phyloP scores from a whole-genome alignment of 352 stramenopile species.

The Globisporangium middletonii region DNA sequence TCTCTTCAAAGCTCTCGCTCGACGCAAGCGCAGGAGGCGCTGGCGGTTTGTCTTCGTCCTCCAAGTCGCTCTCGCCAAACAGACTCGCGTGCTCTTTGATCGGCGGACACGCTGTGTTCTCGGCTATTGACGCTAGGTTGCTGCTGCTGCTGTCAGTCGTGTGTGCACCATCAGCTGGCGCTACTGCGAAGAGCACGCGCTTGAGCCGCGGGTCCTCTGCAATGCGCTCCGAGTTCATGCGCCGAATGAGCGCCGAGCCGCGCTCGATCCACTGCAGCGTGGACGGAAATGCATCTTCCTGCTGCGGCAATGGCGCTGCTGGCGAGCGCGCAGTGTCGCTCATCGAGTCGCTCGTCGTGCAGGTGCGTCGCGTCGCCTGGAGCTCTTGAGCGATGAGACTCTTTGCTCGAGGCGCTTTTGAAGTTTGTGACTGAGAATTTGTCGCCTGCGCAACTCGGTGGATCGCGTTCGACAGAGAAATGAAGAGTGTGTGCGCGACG shows the following conservation, averaged over 20 bases:
- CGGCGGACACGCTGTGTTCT: background rate
- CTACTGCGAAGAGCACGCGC: constrained; percentile 41
- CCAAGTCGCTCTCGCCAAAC: constrained; percentile 16
- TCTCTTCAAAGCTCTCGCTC: constrained; percentile 59
- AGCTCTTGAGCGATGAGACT: background rate
- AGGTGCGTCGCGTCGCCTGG: background rate
- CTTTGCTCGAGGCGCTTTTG: background rate
- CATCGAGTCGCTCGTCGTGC: no score
- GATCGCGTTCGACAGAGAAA: background rate
- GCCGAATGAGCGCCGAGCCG: constrained; percentile 74
- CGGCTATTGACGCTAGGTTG: background rate
- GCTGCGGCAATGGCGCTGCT: background rate
- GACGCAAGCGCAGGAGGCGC: constrained; percentile 18
- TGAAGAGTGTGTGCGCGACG: background rate
- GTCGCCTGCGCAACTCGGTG: background rate
- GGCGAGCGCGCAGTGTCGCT: background rate
- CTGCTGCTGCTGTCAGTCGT: background rate
- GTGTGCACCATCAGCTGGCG: constrained; percentile 9
- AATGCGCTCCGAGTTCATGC: constrained; percentile 87
- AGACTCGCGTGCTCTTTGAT: constrained; percentile 15
- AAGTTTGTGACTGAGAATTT: background rate
- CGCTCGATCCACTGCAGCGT: constrained; percentile 71
- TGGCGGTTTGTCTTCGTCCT: constrained; percentile 31
- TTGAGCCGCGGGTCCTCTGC: constrained; percentile 77
- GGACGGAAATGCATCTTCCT: background rate